A percentile compares a stretch with the other conserved stretches of the same genome.
Evolutionary conservation across 257 asterid genomes (phyloP).

Genomic region (Ehretia macrophylla): DNA sequence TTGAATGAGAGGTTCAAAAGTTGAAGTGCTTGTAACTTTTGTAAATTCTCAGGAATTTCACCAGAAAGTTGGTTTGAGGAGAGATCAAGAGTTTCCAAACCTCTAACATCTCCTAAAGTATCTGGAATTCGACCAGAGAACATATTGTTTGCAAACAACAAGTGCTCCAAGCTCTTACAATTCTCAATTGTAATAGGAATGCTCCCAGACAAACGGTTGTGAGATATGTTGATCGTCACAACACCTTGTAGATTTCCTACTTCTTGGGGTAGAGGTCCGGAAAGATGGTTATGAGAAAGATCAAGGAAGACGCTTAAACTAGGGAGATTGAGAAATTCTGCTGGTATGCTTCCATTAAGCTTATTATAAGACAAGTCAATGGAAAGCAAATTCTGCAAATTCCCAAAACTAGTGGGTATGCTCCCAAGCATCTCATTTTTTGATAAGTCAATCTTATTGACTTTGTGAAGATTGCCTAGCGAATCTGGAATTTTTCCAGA

Average conservation of each 20-base stretch:
- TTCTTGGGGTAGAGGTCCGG: too few species aligned
- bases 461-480: conserved; percentile 37
- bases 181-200: conserved; percentile 36
- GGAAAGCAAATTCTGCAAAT: conserved; percentile 29
- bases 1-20: conserved; percentile 51
- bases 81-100: conserved; percentile 5
- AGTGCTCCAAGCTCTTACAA: too few species aligned
- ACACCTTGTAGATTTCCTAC: conserved; percentile 7
- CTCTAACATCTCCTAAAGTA: too few species aligned
- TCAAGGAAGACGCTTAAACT: conserved; percentile 11
- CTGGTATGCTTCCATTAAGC: conserved; percentile 48
- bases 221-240: conserved; percentile 33
- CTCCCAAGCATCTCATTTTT: conserved; percentile 39
- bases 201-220: conserved; percentile 36
- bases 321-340: conserved; percentile 33
- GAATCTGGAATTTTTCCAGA: conserved; percentile 44
- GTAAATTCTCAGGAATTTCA: conserved; percentile 44
- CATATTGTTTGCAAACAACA: too few species aligned
- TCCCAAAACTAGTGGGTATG: conserved; percentile 33
- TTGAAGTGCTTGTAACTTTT: conserved; percentile 22
- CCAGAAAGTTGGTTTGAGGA: conserved; percentile 44
- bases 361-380: conserved; percentile 47
- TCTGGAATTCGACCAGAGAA: conserved; percentile 15
- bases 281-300: too few species aligned
- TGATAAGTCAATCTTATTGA: conserved; percentile 49